Evolutionary conservation across 192 early-diverging fungal species (phyloP).

Genomic region (Borealophlyctis nickersoniae): DNA sequence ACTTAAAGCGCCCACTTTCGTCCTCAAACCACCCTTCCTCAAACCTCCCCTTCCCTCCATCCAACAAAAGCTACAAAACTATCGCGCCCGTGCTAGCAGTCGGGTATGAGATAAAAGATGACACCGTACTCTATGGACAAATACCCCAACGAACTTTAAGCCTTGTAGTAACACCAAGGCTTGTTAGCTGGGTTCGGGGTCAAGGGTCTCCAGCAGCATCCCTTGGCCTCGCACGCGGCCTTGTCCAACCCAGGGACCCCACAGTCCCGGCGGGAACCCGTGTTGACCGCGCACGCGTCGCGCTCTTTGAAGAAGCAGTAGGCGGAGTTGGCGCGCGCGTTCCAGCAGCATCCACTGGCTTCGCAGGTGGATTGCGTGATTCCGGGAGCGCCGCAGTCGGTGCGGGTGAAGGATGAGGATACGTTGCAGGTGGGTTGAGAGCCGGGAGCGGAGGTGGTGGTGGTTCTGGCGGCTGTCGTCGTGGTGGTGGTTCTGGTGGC

Average conservation of each 20-base stretch:
- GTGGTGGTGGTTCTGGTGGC: no score
- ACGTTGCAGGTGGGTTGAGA: conserved; percentile 1
- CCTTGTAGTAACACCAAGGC: conserved; percentile 7
- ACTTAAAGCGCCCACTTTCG: no score
- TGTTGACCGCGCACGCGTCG: not conserved
- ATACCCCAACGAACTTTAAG: no score
- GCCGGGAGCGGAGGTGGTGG: no score
- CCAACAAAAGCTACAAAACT: no score
- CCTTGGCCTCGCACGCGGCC: conserved; percentile 11
- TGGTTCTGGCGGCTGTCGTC: no score
- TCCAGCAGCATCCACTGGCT: conserved; percentile 15
- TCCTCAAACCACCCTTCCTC: no score
- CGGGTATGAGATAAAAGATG: no score
- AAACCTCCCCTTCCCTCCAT: no score
- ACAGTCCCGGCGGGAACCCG: not conserved
- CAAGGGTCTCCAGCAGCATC: conserved; percentile 4
- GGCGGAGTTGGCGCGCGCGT: conserved; percentile 1
- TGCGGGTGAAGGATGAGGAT: not conserved
- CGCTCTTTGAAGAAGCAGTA: conserved; percentile 13
- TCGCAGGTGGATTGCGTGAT: conserved; percentile 15
- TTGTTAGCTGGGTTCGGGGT: not conserved
- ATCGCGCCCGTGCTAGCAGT: no score
- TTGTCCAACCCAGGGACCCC: conserved; percentile 1
- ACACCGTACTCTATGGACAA: no score
- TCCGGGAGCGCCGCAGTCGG: conserved; percentile 11